Base-by-base conservation (phyloP, 2,329 filamentous ascomycete species). In the Xylariales sp. region DNA sequence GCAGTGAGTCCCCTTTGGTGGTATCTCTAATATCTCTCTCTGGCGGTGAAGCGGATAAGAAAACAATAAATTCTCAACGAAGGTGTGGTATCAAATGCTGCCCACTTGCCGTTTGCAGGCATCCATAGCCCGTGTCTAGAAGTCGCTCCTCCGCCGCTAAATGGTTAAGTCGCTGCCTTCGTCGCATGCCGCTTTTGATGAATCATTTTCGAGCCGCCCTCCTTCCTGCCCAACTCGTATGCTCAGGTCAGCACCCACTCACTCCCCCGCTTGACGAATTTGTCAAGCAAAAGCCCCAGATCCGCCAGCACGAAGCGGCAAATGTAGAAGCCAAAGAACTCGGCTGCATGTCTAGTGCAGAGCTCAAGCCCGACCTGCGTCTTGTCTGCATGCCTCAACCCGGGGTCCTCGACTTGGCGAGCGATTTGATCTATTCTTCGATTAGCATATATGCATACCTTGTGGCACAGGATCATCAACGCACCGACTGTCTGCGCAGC, bases 261-360 rank as follows among this genome's bases (percentile, higher is more conserved):
- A 54, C 85, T 95, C 18, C 91, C 90, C 51, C 90, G 80, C 73
- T 98, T 98, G 61, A 98, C 84, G 58, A 93, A 97, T 62, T 97
- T 98, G 63, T 98, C 93, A 52, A 98, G 71, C 69, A 98, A 73
- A 59, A 93, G 63, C 28, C 82, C 77, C 46, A 98, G 68, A 62
- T 98, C 93, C 4, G 82, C 74, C 46, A 98, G 70, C n/a, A 90
- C 89, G 60, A 98, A 98, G 14, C 93, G 84, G 64, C 91, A 96
- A 20, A 98, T 77, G 61, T 93, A 97, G 64, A 98, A 96, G 12
- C 85, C 90, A 61, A 98, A 98, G 65, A 98, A 98, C 64, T 98
- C 93, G 24, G 91, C 88, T 6, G 91, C 93, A 62, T 96, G 91
- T 29, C 91, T 80, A 25, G 89, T 89, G 60, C 88, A 93, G 29